Conservation (phyloP, 345 rosid genomes). For the Dipteronia dyeriana region DNA sequence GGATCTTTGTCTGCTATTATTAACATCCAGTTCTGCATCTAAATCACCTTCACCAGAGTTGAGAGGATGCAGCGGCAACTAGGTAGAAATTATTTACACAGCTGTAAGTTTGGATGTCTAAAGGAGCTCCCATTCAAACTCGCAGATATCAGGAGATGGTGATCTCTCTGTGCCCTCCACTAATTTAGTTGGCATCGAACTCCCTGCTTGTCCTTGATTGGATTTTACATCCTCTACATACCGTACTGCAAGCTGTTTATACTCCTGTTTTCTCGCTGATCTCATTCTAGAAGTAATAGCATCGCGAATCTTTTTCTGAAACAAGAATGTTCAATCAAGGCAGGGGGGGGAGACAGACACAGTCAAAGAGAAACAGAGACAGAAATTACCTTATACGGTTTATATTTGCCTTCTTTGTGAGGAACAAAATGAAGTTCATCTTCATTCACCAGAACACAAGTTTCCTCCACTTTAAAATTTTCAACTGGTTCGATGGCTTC, state of each 20-base stretch:
- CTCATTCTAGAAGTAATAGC: constrained; percentile 64
- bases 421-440: constrained; percentile 46
- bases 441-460: constrained; percentile 58
- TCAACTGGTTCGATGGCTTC: constrained; percentile 33
- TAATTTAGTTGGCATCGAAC: constrained; percentile 28
- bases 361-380: background rate
- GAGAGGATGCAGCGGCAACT: constrained; percentile 20
- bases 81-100: constrained; percentile 18
- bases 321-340: background rate
- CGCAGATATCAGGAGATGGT: constrained; percentile 29
- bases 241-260: constrained; percentile 56
- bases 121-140: constrained; percentile 88
- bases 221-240: constrained; percentile 27
- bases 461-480: constrained; percentile 53
- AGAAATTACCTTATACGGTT: constrained; percentile 61
- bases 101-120: constrained; percentile 18
- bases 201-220: constrained; percentile 20
- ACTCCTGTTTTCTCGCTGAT: constrained; percentile 58
- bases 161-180: constrained; percentile 27
- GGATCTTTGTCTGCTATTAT: constrained; percentile 18
- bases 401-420: constrained; percentile 40
- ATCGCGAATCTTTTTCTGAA: constrained; percentile 57
- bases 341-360: background rate
- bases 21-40: constrained; percentile 16
- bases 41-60: constrained; percentile 10